Base-by-base conservation (phyloP, 441 rosid genomes). In the Adansonia madagascariensis region DNA sequence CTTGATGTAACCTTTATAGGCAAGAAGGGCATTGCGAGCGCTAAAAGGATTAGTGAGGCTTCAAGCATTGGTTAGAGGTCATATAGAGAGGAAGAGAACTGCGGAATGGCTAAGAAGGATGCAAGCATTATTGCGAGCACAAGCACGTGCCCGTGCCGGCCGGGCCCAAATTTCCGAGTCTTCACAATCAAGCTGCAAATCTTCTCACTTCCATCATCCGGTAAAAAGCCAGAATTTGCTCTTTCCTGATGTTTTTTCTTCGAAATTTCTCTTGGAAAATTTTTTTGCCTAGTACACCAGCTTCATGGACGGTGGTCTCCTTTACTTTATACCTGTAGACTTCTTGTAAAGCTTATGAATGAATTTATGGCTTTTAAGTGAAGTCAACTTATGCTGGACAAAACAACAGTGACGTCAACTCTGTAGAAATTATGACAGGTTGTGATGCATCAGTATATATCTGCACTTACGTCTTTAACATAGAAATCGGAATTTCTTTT, bases 41-140 rank as follows among this genome's bases (percentile, higher is more conserved):
- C 75, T 96, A 4, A 96, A 84, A 78, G 94, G 95, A 15, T 74
- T 96, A 79, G 98, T 96, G 17, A 90, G 89, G 90, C 96, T 96
- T 81, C 97, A 96, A 70, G 98, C 98, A 0, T 80, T 92, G 55
- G 96, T 91, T 15, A 90, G 99, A 84, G 98, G 99, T 8, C 95
- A 92, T 78, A 86, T 96, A 1, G 92, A 89, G 84, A 84, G 99
- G 77, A 96, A 94, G 86, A 84, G 89, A 80, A 86, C 87, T 39
- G 78, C 90, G 0, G 85, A 81, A 35, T 84, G 90, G 92, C 75
- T 90, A 46, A 86, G 82, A 8, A 66, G 86, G 76, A 91, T 94
- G 98, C 99, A 92, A 22, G 87, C 93, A n/a, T 63, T 96, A 86
- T 75, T 92, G 80, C 88, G 89, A 67, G 92, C 90, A 44, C 95